Evolutionary conservation across 2,329 filamentous ascomycete genomes (phyloP), one percentile per base, ranked within the genome.

Genomic region (Colletotrichum sidae): DNA sequence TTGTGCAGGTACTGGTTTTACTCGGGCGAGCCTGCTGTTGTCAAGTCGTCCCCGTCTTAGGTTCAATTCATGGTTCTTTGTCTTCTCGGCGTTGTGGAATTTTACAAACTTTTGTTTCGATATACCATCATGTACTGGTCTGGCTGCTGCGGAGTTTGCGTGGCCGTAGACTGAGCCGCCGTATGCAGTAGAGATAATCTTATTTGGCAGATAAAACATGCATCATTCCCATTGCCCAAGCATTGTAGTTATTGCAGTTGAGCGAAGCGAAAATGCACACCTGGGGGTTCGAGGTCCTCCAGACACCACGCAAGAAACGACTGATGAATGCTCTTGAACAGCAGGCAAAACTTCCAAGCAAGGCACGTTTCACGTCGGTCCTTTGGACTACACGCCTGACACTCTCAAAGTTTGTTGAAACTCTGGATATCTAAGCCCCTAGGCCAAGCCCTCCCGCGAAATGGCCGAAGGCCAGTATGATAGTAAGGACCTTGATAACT

Each of bases 1-100:
- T 17, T 5, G 42, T 4, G 4, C 52, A 79, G 78, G 62, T 80
- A 81, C 68, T 81, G 79, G 79, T 81, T 80, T 69, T 76, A 70
- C 39, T 72, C 57, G 8, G 67, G 60, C 6, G n/a, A 53, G 5
- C 45, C 56, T 9, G 13, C 50, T 9, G 49, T 42, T 13, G 25
- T 50, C 53, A 58, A 50, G 33, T 66, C 59, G 8, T 17, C 55
- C 25, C 42, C 44, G 11, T 65, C 34, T 25, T 35, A 25, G 35
- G 11, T 12, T 25, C 9, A 42, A 25, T 15, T 8, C 44, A 10
- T 15, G 10, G 44, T 35, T 47, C 11, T 54, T 55, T 8, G 34
- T 42, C 34, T 55, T 41, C 34, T 47, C 15, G 60, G 64, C 64
- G 64, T 65, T 55, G 12, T 44, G 64, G 60, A 25, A 25, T 4